These are phyloP conservation scores for Macrophomina pseudophaseolina DNA, from an alignment of 2,329 filamentous ascomycete species.

Conservation along the genomic window DNA sequence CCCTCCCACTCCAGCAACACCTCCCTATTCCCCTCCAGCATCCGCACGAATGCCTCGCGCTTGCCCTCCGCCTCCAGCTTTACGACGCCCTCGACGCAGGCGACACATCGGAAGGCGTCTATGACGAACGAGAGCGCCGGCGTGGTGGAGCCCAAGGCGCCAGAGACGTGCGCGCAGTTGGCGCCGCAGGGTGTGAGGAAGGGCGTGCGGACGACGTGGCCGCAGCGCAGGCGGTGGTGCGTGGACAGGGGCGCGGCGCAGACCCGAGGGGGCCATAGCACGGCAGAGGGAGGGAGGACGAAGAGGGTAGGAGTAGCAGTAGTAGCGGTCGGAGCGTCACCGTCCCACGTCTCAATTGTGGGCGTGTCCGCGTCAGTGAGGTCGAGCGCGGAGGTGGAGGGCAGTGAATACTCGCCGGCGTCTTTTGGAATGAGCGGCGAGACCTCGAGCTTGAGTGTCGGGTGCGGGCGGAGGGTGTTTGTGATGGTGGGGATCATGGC, in stretches of 20 bases:
- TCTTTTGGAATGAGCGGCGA: not conserved
- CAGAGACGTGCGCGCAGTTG: slow-evolving; percentile 9
- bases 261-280: slow-evolving; percentile 2
- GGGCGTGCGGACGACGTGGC: slow-evolving; percentile 7
- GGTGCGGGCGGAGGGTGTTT: slow-evolving; percentile 4
- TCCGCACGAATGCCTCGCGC: not conserved
- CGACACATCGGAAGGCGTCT: not conserved
- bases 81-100: not conserved
- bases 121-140: not conserved
- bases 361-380: not conserved
- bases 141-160: not conserved
- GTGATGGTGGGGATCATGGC: not conserved
- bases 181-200: slow-evolving; percentile 14
- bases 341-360: not conserved
- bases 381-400: not conserved
- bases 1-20: slow-evolving; percentile 1
- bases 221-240: slow-evolving; percentile 12
- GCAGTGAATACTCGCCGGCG: too few species aligned
- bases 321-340: not conserved
- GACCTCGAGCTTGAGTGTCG: not conserved
- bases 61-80: not conserved
- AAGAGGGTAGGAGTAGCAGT: not conserved
- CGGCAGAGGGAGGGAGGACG: not conserved
- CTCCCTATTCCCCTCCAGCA: not conserved
- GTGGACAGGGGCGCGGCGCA: slow-evolving; percentile 18